These are phyloP conservation scores for Puccinia polysora DNA, from an alignment of 1,284 basidiomycete species.

Conservation along the genomic window DNA sequence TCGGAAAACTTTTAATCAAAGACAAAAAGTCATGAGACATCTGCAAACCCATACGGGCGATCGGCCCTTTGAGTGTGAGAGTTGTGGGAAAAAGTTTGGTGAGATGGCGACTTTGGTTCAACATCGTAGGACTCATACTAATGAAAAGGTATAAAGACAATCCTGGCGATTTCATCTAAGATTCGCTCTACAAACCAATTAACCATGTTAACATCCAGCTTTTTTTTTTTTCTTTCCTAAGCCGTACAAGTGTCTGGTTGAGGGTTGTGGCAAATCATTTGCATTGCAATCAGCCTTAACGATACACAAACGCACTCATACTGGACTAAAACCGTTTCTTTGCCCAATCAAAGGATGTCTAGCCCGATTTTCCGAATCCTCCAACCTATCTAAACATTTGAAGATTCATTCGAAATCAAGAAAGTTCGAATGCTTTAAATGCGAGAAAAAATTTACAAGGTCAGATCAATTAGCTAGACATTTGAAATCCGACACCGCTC, in stretches of 20 bases:
- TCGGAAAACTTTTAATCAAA: constrained; percentile 49
- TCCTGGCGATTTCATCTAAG: not conserved
- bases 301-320: constrained; percentile 52
- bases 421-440: constrained; percentile 49
- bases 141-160: constrained; percentile 46
- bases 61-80: constrained; percentile 50
- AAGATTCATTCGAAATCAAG: constrained; percentile 51
- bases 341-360: constrained; percentile 50
- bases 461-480: constrained; percentile 52
- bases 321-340: constrained; percentile 51
- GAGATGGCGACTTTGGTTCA: constrained; percentile 52
- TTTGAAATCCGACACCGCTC: constrained; percentile 47
- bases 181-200: not conserved
- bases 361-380: constrained; percentile 52
- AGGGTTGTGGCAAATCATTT: constrained; percentile 52
- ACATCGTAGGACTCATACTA: constrained; percentile 52
- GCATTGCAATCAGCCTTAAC: constrained; percentile 52
- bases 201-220: not conserved
- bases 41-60: constrained; percentile 48
- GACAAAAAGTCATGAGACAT: constrained; percentile 53
- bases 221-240: constrained; percentile 5
- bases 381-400: constrained; percentile 53
- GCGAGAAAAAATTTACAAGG: constrained; percentile 49
- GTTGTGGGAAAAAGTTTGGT: constrained; percentile 49
- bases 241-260: constrained; percentile 52